A percentile compares a stretch with the other conserved stretches of the same genome.
Evolutionary conservation across 1,284 basidiomycete genomes (phyloP).

Genomic region (Microbotryum silenes-acaulis): DNA sequence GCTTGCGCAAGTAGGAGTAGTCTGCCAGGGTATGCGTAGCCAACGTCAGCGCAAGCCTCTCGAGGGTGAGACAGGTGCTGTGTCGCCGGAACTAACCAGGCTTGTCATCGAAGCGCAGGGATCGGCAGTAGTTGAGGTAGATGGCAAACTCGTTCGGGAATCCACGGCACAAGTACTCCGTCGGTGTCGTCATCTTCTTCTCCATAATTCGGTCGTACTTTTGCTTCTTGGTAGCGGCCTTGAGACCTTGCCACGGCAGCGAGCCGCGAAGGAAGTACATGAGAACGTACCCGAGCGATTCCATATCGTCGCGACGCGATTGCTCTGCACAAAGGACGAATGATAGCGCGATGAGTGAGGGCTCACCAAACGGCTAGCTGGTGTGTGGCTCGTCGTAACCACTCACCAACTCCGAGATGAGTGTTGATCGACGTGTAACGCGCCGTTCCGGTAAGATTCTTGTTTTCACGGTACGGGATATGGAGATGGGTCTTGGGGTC

Average conservation of each 20-base stretch:
- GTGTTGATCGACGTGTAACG: slow-evolving; percentile 99
- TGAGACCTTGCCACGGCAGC: slow-evolving; percentile 94
- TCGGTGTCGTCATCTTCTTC: slow-evolving; percentile 99
- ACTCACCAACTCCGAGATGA: slow-evolving; percentile 81
- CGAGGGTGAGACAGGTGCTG: background rate
- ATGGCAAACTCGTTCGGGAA: slow-evolving; percentile 98
- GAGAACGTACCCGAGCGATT: slow-evolving; percentile 90
- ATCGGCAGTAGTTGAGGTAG: slow-evolving; percentile 94
- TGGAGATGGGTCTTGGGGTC: slow-evolving; percentile 99
- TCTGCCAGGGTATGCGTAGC: slow-evolving; percentile 56
- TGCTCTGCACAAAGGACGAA: slow-evolving; percentile 54
- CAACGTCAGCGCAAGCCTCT: background rate
- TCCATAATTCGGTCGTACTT: slow-evolving; percentile 99
- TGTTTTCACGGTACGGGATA: slow-evolving; percentile 99
- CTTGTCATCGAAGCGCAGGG: slow-evolving; percentile 90
- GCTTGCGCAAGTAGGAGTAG: slow-evolving; percentile 94
- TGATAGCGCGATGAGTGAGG: no score
- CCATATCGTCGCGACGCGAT: slow-evolving; percentile 89
- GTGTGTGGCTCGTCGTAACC: background rate
- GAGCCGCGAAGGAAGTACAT: slow-evolving; percentile 98
- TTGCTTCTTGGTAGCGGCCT: slow-evolving; percentile 98
- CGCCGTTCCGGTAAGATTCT: slow-evolving; percentile 97
- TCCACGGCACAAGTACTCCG: slow-evolving; percentile 87
- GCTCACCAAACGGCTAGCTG: slow-evolving; percentile 5
- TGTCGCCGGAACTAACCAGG: slow-evolving; percentile 4